phyloP scores from a whole-genome alignment of 2,329 filamentous ascomycete genomes.

The Parafenestella ontariensis region DNA sequence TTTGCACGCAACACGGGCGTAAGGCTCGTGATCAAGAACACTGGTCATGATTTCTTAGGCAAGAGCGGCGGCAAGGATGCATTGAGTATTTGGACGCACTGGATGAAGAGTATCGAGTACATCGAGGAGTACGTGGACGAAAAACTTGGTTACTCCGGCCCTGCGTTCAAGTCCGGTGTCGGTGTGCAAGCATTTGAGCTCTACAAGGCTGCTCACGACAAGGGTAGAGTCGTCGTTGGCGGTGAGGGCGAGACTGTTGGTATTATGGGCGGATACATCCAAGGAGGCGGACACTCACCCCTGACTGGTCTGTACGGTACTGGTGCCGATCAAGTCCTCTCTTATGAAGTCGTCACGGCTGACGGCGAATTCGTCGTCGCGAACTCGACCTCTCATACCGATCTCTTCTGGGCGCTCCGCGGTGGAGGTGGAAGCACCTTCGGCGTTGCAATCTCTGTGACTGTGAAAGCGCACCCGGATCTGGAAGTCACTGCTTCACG shows the following conservation, averaged over 20 bases:
- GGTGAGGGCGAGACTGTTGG: conserved; percentile 62
- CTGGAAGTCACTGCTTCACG: conserved; percentile 39
- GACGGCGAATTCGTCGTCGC: conserved; percentile 39
- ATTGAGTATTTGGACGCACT: conserved; percentile 48
- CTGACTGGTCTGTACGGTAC: conserved; percentile 55
- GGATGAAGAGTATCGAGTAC: conserved; percentile 45
- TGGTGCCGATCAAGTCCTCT: conserved; percentile 46
- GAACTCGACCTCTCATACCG: conserved; percentile 38
- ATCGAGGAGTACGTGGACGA: conserved; percentile 42
- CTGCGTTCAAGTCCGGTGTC: conserved; percentile 63
- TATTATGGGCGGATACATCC: conserved; percentile 53
- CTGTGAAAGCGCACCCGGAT: conserved; percentile 45
- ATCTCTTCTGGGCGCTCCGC: conserved; percentile 48
- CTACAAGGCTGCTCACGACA: conserved; percentile 58
- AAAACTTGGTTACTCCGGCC: conserved; percentile 50
- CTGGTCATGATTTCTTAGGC: conserved; percentile 47
- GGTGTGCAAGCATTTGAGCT: conserved; percentile 63
- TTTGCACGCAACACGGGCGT: conserved; percentile 45
- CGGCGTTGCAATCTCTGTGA: conserved; percentile 42
- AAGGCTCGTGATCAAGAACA: conserved; percentile 45
- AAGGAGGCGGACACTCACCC: conserved; percentile 63
- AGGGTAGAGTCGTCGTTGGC: conserved; percentile 59
- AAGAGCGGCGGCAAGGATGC: conserved; percentile 45
- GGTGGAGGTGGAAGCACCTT: conserved; percentile 46
- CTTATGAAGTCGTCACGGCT: conserved; percentile 44